Evolutionary conservation across 108 stramenopile species (phyloP), one percentile per base, ranked within the genome.

Genomic region (Parietichytrium sp.): DNA sequence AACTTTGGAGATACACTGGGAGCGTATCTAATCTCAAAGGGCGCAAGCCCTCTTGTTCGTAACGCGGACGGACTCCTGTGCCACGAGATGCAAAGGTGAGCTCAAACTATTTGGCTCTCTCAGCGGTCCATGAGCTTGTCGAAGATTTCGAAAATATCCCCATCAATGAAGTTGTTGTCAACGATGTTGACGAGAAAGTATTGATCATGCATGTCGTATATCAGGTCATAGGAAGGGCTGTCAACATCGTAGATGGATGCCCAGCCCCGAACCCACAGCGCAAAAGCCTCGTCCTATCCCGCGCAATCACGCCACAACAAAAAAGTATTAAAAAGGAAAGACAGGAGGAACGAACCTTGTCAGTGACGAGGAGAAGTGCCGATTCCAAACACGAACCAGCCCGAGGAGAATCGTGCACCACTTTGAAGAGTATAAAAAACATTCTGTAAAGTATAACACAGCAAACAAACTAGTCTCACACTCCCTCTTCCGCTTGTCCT

Each of bases 281-380:
- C 90, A 87, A 97, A 98, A 25, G 95, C 97, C 85, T 98, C 97
- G 49, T 95, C 93, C n/a, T n/a, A n/a, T n/a, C n/a, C n/a, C n/a
- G 16, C 83, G 84, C 86, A 85, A 87, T n/a, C n/a, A n/a, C 33
- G 84, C 83, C 83, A 82, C n/a, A 42, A n/a, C 26, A 6, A 20
- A 8, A 20, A 8, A 10, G 16, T 20, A 54, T 27, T 18, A 54
- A 27, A 8, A 25, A 20, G 12, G 12, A 20, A 54, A 54, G 12
- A 25, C 29, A 27, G 23, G n/a, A 13, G 8, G 54, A n/a, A n/a
- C n/a, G n/a, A n/a, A n/a, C n/a, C n/a, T n/a, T n/a, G n/a, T n/a
- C n/a, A n/a, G n/a, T n/a, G n/a, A n/a, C n/a, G n/a, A n/a, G n/a
- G n/a, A n/a, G n/a, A n/a, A n/a, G n/a, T n/a, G n/a, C n/a, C n/a